Conservation (phyloP, 129 eudicot species). For the Artemisia argyi region DNA sequence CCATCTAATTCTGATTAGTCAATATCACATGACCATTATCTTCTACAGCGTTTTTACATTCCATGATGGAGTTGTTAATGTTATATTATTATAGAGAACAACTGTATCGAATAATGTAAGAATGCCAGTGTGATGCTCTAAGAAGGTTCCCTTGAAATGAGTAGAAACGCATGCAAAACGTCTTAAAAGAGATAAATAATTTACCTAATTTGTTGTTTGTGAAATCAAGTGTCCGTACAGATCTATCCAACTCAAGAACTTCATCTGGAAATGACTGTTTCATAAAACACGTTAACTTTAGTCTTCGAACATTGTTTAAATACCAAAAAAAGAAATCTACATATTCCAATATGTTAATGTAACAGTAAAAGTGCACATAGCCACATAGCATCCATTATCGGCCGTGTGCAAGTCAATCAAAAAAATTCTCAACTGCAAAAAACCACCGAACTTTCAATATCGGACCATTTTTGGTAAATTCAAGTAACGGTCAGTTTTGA, state of each 20-base stretch:
- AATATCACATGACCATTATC: no score
- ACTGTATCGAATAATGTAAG: not conserved
- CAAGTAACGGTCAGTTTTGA: no score
- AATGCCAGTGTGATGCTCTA: not conserved
- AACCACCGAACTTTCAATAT: no score
- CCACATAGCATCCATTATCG: no score
- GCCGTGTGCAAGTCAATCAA: no score
- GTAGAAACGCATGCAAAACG: not conserved
- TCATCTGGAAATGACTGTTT: slow-evolving; percentile 82
- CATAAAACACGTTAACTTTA: slow-evolving; percentile 5
- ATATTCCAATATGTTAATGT: not conserved
- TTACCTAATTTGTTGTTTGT: slow-evolving; percentile 74
- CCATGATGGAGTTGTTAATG: no score
- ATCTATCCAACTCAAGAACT: slow-evolving; percentile 73
- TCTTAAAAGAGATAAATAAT: slow-evolving; percentile 7
- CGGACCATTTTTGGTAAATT: no score
- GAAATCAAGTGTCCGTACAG: slow-evolving; percentile 73
- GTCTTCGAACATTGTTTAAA: not conserved
- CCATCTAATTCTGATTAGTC: no score
- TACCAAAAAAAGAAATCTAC: not conserved
- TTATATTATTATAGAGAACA: not conserved
- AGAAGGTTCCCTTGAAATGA: not conserved
- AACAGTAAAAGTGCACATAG: slow-evolving; percentile 14
- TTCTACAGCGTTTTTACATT: no score
- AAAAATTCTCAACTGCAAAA: no score